Evolutionary conservation across 2,329 filamentous ascomycete genomes (phyloP).

Genomic region (Periconia macrospinosa): DNA sequence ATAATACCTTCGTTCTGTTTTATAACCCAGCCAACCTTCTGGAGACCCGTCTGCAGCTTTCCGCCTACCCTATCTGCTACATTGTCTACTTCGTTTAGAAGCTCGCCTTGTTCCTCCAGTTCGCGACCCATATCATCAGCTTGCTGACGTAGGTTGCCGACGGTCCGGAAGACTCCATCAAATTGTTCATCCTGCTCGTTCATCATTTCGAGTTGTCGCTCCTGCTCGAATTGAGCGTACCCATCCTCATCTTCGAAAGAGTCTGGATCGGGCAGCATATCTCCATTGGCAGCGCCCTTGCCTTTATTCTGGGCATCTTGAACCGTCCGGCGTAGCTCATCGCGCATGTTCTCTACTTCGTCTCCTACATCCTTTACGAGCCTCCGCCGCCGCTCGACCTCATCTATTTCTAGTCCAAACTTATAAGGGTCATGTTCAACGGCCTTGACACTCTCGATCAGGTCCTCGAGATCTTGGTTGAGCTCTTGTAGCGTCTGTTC

Average conservation of each 20-base stretch:
- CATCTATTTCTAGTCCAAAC: slow-evolving; percentile 81
- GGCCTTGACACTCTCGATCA: slow-evolving; percentile 82
- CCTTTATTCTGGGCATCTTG: slow-evolving; percentile 44
- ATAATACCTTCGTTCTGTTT: slow-evolving; percentile 80
- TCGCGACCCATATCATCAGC: slow-evolving; percentile 96
- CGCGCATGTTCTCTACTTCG: slow-evolving; percentile 87
- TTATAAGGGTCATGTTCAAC: slow-evolving; percentile 85
- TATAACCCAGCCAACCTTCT: slow-evolving; percentile 83
- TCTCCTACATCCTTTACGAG: slow-evolving; percentile 87
- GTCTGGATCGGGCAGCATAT: slow-evolving; percentile 63
- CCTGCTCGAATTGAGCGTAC: slow-evolving; percentile 84
- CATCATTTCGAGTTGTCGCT: slow-evolving; percentile 90
- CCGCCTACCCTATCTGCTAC: slow-evolving; percentile 86
- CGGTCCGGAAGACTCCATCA: slow-evolving; percentile 89
- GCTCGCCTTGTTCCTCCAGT: slow-evolving; percentile 88
- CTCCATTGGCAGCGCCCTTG: slow-evolving; percentile 43
- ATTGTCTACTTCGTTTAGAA: slow-evolving; percentile 82
- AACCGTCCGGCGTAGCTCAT: slow-evolving; percentile 70
- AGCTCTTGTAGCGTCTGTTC: slow-evolving; percentile 73
- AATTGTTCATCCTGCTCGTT: slow-evolving; percentile 91
- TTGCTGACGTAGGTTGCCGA: slow-evolving; percentile 86
- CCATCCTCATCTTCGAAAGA: slow-evolving; percentile 61
- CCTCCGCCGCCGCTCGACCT: slow-evolving; percentile 76
- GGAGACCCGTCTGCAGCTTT: slow-evolving; percentile 81
- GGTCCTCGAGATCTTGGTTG: slow-evolving; percentile 82